These are phyloP conservation scores for Saccharomycopsis javanensis DNA, from an alignment of 805 yeast species.

Conservation along the genomic window DNA sequence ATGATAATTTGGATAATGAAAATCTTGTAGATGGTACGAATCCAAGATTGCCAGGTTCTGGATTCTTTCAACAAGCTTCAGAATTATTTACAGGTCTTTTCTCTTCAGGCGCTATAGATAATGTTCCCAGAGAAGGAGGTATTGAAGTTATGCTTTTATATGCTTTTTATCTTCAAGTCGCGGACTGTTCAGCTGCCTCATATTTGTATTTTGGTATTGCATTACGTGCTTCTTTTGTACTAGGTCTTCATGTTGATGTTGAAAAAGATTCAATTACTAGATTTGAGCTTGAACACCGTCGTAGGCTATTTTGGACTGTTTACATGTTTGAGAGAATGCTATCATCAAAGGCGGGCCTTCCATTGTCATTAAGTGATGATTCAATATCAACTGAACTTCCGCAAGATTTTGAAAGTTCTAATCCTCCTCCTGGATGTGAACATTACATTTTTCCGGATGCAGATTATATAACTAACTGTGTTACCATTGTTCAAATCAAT, in stretches of 20 bases:
- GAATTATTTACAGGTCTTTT: conserved; percentile 67
- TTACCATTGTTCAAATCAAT: conserved; percentile 68
- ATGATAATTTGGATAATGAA: neutral
- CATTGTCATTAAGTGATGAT: conserved; percentile 69
- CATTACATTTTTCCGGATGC: conserved; percentile 72
- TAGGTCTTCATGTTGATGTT: conserved; percentile 79
- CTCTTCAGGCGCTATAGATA: conserved; percentile 72
- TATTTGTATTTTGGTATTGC: conserved; percentile 76
- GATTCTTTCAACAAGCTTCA: conserved; percentile 71
- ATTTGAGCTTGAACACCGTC: conserved; percentile 71
- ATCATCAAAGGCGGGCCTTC: conserved; percentile 74
- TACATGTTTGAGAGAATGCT: conserved; percentile 78
- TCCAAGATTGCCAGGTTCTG: conserved; percentile 64
- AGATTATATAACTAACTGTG: conserved; percentile 67
- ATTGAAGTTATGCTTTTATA: conserved; percentile 64
- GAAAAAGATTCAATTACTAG: conserved; percentile 57
- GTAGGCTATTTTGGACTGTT: conserved; percentile 81
- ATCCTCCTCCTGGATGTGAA: conserved; percentile 50
- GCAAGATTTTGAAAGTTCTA: conserved; percentile 54
- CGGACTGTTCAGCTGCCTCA: conserved; percentile 75
- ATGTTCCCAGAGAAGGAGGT: conserved; percentile 70
- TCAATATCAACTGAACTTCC: conserved; percentile 75
- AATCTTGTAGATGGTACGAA: conserved; percentile 18
- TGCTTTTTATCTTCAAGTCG: conserved; percentile 74
- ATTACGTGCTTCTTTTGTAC: conserved; percentile 55